A percentile compares a stretch with the other conserved stretches of the same genome.
These are phyloP conservation scores for Cyberlindnera samutprakarnensis DNA, from an alignment of 805 yeast species.

Conservation along the genomic window DNA sequence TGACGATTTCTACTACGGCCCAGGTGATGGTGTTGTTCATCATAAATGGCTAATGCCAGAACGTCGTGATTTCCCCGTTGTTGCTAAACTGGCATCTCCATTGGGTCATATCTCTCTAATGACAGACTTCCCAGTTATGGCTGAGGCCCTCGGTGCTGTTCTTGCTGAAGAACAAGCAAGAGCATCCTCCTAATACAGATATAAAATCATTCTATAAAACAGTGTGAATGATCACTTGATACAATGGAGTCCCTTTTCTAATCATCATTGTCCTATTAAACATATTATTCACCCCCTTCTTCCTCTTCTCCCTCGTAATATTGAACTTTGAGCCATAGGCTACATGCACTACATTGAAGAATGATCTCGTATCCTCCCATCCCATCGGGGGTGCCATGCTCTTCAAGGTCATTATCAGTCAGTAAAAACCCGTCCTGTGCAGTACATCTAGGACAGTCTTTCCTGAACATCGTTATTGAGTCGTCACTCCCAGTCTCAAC, in stretches of 20 bases:
- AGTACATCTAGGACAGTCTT: slow-evolving; percentile 64
- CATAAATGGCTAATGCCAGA: slow-evolving; percentile 81
- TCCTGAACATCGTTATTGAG: slow-evolving; percentile 33
- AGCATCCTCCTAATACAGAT: no score
- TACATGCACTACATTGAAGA: slow-evolving; percentile 77
- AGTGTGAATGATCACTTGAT: no score
- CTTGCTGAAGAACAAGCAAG: slow-evolving; percentile 45
- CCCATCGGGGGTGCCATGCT: slow-evolving; percentile 37
- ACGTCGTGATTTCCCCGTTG: slow-evolving; percentile 61
- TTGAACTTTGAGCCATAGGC: slow-evolving; percentile 75
- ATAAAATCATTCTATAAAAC: no score
- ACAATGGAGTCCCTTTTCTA: no score
- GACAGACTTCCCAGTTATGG: slow-evolving; percentile 68
- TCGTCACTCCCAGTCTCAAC: no score
- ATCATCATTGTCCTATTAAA: no score
- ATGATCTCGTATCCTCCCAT: slow-evolving; percentile 57
- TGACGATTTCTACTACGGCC: slow-evolving; percentile 73
- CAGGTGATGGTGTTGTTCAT: slow-evolving; percentile 91
- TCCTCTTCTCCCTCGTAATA: slow-evolving; percentile 43
- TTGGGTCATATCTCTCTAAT: slow-evolving; percentile 77
- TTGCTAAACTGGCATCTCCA: slow-evolving; percentile 54
- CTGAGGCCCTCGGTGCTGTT: slow-evolving; percentile 60
- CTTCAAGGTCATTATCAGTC: slow-evolving; percentile 52
- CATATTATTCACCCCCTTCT: background rate
- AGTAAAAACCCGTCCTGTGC: slow-evolving; percentile 45